phyloP scores from a whole-genome alignment of 176 grass and related monocot species.

The Paspalum vaginatum region DNA sequence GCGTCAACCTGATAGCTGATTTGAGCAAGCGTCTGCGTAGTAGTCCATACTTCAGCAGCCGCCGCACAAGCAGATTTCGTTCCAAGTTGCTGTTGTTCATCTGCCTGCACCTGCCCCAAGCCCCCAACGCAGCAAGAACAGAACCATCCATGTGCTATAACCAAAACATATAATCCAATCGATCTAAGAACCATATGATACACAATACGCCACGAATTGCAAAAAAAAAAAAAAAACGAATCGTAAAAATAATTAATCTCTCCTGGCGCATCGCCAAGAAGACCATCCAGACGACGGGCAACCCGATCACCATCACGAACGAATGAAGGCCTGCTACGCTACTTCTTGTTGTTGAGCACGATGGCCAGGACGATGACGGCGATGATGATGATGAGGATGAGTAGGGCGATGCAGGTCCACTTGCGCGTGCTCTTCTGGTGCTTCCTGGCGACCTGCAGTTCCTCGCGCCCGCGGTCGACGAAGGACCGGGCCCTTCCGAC shows the following conservation, averaged over 20 bases:
- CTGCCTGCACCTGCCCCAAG: too few relatives aligned
- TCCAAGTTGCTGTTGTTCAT: too few relatives aligned
- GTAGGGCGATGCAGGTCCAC: conserved; percentile 70
- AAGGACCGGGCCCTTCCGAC: conserved; percentile 71
- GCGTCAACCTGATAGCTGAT: background rate
- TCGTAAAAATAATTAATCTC: background rate
- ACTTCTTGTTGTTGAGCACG: conserved; percentile 41
- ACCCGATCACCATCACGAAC: background rate
- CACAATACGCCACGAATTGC: background rate
- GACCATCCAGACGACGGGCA: too few relatives aligned
- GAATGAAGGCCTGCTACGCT: too few relatives aligned
- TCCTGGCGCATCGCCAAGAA: background rate
- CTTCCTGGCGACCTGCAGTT: conserved; percentile 74
- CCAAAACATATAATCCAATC: background rate
- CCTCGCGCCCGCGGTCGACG: conserved; percentile 59
- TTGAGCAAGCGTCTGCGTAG: background rate
- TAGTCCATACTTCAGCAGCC: background rate
- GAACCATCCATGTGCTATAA: background rate
- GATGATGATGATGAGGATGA: conserved; percentile 59
- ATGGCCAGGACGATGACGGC: conserved; percentile 64
- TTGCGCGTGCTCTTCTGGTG: conserved; percentile 76
- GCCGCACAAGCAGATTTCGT: background rate
- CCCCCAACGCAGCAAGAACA: background rate
- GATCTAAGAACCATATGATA: conserved; percentile 8
- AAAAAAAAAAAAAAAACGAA: background rate